phyloP scores from a whole-genome alignment of 495 filamentous ascomycete genomes.

The Talaromyces wortmannii region DNA sequence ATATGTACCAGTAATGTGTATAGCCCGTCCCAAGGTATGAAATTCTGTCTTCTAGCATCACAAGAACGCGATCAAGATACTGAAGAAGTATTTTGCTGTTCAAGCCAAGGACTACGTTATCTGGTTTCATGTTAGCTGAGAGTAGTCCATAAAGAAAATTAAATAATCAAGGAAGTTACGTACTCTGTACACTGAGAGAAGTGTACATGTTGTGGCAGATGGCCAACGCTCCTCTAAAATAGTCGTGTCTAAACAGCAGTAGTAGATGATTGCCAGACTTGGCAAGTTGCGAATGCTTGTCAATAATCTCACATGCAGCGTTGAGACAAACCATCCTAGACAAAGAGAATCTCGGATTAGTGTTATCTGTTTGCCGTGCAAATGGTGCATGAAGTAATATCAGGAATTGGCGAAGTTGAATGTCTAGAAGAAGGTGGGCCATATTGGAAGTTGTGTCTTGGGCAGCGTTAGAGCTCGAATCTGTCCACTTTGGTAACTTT shows the following conservation, averaged over 20 bases:
- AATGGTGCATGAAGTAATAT: constrained; percentile 23
- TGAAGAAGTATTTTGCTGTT: constrained; percentile 8
- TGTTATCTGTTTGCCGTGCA: constrained; percentile 9
- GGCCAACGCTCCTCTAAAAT: constrained; percentile 13
- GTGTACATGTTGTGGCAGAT: constrained; percentile 15
- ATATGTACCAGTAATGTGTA: constrained; percentile 25
- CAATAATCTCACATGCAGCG: constrained; percentile 10
- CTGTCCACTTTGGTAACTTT: constrained; percentile 14
- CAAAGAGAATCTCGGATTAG: constrained; percentile 9
- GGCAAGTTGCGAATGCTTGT: constrained; percentile 9
- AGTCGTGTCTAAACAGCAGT: constrained; percentile 14
- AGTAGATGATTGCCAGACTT: constrained; percentile 4
- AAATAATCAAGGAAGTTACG: background rate
- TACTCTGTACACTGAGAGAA: constrained; percentile 6
- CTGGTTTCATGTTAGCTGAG: background rate
- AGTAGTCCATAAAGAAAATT: background rate
- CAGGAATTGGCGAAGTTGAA: constrained; percentile 22
- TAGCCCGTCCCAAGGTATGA: constrained; percentile 18
- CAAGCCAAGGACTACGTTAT: constrained; percentile 7
- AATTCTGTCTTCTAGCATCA: constrained; percentile 19
- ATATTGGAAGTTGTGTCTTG: background rate
- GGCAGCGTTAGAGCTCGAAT: background rate
- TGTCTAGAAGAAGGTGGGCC: constrained; percentile 12
- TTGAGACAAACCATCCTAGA: constrained; percentile 19
- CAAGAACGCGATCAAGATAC: constrained; percentile 17